Base-by-base conservation (phyloP, 2,329 filamentous ascomycete species). In the Penicillium sp. region DNA sequence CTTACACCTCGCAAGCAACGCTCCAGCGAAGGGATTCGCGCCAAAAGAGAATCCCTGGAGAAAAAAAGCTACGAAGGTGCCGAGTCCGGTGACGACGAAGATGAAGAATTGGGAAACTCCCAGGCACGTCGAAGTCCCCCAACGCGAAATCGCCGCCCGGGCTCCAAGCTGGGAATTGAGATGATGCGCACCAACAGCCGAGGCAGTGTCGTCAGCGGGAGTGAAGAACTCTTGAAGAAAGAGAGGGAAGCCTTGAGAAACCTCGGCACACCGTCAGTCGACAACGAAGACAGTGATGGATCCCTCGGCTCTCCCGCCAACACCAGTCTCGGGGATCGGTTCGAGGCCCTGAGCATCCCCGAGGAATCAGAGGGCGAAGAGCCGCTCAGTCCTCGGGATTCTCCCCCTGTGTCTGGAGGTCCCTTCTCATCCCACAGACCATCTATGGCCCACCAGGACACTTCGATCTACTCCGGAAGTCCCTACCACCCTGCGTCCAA, bases 151-250 rank as follows among this genome's bases (percentile, higher is more conserved):
- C 79, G 81, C 36, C 81, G 90, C 22, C 88, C 89, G 11, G 90
- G 88, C 50, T 96, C 92, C 0, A 97, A 96, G 73, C 83, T 97
- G 2, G 92, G 92, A 1, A 94, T 92, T 47, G 93, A 97, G 73
- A 97, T 97, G 93, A 93, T 97, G 91, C 86, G 93, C 45, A 95
- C 93, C 18, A 96, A 96, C 71, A 96, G 91, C 68, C 89, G 93
- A 65, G 93, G 95, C 46, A 96, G 92, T 67, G 84, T 90, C 31
- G 77, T 79, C 36, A 79, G 76, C 51, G 75, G 73, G 47, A 71
- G 71, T 47, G 77, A 79, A 43, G 76, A 78, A 34, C 57, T 70
- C 7, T 54, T 73, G 34, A 67, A 65, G 45, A 70, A 65, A 56
- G 72, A 69, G 58, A 69, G 64, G 40, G 73, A 75, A 34, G 63